These are phyloP conservation scores for Pseudozyma tsukubaensis DNA, from an alignment of 1,284 basidiomycete genomes.

Conservation along the genomic window DNA sequence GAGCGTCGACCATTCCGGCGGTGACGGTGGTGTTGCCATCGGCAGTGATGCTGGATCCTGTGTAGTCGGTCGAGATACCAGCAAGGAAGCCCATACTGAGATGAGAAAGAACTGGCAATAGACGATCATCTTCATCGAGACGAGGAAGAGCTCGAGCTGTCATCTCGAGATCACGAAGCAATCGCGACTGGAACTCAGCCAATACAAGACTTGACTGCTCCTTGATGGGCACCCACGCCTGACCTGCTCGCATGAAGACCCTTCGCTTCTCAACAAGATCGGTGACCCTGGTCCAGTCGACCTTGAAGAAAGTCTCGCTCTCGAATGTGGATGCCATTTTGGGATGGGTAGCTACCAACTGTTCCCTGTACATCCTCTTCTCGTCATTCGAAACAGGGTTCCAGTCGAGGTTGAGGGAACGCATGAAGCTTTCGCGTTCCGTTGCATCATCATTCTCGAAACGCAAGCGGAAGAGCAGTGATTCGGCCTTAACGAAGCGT, in stretches of 20 bases:
- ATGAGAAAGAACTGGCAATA: conserved; percentile 90
- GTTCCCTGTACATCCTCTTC: conserved; percentile 72
- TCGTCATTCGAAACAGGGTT: conserved; percentile 76
- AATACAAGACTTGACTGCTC: conserved; percentile 89
- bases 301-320: conserved; percentile 78
- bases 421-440: conserved; percentile 81
- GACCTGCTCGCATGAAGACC: conserved; percentile 83
- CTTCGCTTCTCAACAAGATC: conserved; percentile 88
- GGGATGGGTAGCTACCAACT: conserved; percentile 71
- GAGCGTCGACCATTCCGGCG: conserved; percentile 91
- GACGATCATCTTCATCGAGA: conserved; percentile 93
- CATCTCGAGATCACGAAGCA: conserved; percentile 86
- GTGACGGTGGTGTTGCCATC: conserved; percentile 77
- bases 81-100: conserved; percentile 93
- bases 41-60: conserved; percentile 67
- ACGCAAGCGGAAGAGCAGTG: conserved; percentile 83
- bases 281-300: conserved; percentile 88
- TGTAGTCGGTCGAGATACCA: conserved; percentile 86
- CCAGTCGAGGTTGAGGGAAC: conserved; percentile 84
- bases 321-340: conserved; percentile 68
- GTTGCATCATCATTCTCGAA: conserved; percentile 78
- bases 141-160: conserved; percentile 89
- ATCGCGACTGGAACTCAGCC: conserved; percentile 82
- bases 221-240: conserved; percentile 86
- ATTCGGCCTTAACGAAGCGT: conserved; percentile 90